Evolutionary conservation across 805 yeast genomes (phyloP).

Genomic region (Myxozyma melibiosi): DNA sequence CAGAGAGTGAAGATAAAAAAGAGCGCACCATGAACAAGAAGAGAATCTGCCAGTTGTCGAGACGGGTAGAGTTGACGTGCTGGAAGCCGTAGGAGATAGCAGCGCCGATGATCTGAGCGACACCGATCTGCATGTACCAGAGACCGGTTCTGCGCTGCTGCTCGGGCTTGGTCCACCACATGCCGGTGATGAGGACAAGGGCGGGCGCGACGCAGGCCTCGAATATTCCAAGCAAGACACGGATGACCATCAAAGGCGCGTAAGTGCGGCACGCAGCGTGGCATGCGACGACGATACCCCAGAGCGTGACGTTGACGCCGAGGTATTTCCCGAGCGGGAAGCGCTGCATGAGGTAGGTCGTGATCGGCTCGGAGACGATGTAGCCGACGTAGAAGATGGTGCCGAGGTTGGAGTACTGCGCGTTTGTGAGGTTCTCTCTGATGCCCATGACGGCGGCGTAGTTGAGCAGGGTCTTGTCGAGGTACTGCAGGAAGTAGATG

Average conservation of each 20-base stretch:
- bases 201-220: constrained; percentile 60
- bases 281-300: constrained; percentile 47
- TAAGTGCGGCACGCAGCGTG: constrained; percentile 51
- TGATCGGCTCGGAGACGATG: constrained; percentile 37
- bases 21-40: constrained; percentile 36
- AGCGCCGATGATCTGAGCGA: constrained; percentile 53
- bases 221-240: constrained; percentile 54
- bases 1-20: background rate
- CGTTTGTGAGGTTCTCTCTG: constrained; percentile 43
- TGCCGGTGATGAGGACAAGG: constrained; percentile 57
- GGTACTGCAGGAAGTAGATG: constrained; percentile 54
- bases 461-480: constrained; percentile 57
- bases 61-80: constrained; percentile 46
- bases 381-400: constrained; percentile 51
- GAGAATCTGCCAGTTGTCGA: constrained; percentile 53
- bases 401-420: constrained; percentile 49
- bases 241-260: constrained; percentile 50
- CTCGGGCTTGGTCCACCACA: constrained; percentile 52
- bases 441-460: constrained; percentile 63
- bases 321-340: constrained; percentile 44
- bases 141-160: constrained; percentile 55
- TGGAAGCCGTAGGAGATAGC: constrained; percentile 60
- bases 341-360: constrained; percentile 45
- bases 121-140: constrained; percentile 40
- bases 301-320: constrained; percentile 42